Evolutionary conservation across 805 yeast species (phyloP).

Genomic region (Spathaspora sp.): DNA sequence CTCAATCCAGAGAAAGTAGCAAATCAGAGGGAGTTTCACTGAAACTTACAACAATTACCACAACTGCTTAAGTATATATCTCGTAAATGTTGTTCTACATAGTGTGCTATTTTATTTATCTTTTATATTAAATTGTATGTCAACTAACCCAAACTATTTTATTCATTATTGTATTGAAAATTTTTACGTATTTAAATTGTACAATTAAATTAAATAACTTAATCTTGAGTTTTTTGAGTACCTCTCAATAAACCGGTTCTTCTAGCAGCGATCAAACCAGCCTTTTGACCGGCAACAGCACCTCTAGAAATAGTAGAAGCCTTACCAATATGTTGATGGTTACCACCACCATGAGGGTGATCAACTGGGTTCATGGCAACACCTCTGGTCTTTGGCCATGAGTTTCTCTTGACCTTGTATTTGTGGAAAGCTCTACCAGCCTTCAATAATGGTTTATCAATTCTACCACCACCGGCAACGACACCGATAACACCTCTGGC

Average conservation of each 20-base stretch:
- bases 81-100: not conserved
- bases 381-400: conserved; percentile 99
- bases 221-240: conserved; percentile 35
- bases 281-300: conserved; percentile 39
- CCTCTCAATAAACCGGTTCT: conserved; percentile 38
- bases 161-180: conserved; percentile 7
- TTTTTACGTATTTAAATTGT: conserved; percentile 10
- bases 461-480: conserved; percentile 99
- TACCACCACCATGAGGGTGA: conserved; percentile 99
- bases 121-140: not conserved
- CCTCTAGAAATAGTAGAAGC: conserved; percentile 39
- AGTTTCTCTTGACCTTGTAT: conserved; percentile 99
- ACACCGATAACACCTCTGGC: conserved; percentile 99
- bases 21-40: not conserved
- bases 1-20: not conserved
- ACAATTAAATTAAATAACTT: conserved; percentile 14
- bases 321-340: conserved; percentile 35
- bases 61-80: not conserved
- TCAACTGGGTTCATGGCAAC: conserved; percentile 99
- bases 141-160: conserved; percentile 3
- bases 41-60: not conserved
- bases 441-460: conserved; percentile 98
- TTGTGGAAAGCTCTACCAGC: conserved; percentile 99
- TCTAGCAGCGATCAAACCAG: conserved; percentile 38
- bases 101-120: not conserved